phyloP scores from a whole-genome alignment of 2,329 filamentous ascomycete species.

The Aspergillaceae sp. region DNA sequence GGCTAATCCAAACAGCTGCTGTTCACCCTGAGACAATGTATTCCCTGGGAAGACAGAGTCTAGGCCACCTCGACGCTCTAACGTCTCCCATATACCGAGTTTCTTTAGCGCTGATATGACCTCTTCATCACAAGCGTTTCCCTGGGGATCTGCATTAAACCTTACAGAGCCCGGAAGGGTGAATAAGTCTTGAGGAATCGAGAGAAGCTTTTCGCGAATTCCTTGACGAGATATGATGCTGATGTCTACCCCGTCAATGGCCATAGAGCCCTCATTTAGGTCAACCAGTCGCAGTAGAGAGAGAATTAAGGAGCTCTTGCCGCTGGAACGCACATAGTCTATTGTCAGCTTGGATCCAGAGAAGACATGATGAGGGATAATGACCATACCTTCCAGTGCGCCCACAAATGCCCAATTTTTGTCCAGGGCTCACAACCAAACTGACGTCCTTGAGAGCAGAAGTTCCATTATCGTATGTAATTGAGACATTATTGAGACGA shows the following conservation, averaged over 20 bases:
- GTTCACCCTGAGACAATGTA: constrained; percentile 45
- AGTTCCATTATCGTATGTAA: background rate
- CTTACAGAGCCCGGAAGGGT: constrained; percentile 14
- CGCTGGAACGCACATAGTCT: constrained; percentile 5
- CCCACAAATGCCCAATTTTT: no score
- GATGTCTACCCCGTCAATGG: constrained; percentile 15
- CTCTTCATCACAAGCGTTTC: constrained; percentile 7
- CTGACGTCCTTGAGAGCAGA: no score
- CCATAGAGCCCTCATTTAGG: constrained; percentile 13
- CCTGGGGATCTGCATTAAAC: constrained; percentile 10
- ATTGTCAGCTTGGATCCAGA: constrained; percentile 11
- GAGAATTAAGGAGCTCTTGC: constrained; percentile 16
- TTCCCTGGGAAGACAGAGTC: background rate
- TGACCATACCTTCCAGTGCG: no score
- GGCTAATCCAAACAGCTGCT: constrained; percentile 52
- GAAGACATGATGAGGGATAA: no score
- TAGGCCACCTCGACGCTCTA: constrained; percentile 16
- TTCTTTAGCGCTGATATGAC: constrained; percentile 17
- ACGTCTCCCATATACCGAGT: constrained; percentile 21
- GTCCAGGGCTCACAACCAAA: no score
- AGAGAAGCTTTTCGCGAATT: constrained; percentile 11
- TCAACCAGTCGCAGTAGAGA: constrained; percentile 15
- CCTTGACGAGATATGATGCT: constrained; percentile 4
- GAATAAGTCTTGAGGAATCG: constrained; percentile 17
- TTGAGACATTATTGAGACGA: background rate